Conservation (phyloP, 768 basidiomycete species). For the Russula compacta region DNA sequence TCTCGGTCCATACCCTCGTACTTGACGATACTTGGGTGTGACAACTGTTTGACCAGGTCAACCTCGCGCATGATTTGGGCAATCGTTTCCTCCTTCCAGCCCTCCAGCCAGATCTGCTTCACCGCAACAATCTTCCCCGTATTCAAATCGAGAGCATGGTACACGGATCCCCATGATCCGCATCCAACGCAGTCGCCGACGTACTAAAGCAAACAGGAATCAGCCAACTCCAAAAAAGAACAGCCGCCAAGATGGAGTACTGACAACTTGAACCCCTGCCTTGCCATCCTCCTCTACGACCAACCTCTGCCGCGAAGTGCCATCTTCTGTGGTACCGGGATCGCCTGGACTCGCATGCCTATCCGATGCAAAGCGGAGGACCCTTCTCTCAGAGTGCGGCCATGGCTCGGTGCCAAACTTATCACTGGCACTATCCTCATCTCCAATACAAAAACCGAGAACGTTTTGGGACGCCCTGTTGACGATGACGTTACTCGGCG, state of each 20-base stretch:
- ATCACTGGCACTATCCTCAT: neutral
- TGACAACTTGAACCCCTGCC: neutral
- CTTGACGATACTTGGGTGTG: neutral
- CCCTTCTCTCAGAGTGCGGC: neutral
- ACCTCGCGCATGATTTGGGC: neutral
- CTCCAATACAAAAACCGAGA: neutral
- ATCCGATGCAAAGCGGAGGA: neutral
- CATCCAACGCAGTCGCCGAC: neutral
- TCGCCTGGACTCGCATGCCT: neutral
- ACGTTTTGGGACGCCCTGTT: neutral
- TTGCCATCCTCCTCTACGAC: neutral
- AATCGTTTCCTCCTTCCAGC: neutral
- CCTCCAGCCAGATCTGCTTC: neutral
- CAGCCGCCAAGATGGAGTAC: neutral
- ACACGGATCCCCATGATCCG: neutral
- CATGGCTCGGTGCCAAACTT: neutral
- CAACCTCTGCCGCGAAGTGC: neutral
- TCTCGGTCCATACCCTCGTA: neutral
- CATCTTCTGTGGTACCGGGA: neutral
- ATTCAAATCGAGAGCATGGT: neutral
- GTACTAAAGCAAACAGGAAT: neutral
- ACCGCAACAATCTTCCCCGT: neutral
- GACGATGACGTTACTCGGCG: no score
- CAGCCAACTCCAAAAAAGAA: neutral
- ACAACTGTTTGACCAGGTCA: neutral